phyloP scores from a whole-genome alignment of 305 asterid genomes.

The Fraxinus dipetala region DNA sequence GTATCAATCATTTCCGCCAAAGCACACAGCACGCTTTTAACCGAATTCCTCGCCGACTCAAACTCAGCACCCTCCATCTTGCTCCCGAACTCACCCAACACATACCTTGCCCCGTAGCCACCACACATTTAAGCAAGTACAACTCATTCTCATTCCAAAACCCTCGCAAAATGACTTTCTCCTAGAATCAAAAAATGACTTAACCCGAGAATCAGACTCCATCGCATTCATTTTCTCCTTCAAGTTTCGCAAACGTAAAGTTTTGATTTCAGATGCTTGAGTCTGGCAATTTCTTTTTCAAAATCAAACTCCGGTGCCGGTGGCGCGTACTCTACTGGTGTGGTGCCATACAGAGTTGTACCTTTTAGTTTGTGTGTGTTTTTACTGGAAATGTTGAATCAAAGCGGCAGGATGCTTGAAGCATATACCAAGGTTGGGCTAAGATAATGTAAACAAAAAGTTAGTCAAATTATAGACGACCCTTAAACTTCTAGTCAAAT shows the following conservation, averaged over 20 bases:
- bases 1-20: slow-evolving; percentile 83
- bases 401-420: slow-evolving; percentile 46
- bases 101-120: slow-evolving; percentile 90
- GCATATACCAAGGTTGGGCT: slow-evolving; percentile 49
- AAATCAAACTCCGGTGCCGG: slow-evolving; percentile 68
- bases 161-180: slow-evolving; percentile 36
- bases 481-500: background rate
- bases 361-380: background rate
- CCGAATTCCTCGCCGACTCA: slow-evolving; percentile 40
- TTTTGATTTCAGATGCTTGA: slow-evolving; percentile 41
- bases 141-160: slow-evolving; percentile 42
- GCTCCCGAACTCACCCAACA: slow-evolving; percentile 44
- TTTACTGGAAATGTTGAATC: slow-evolving; percentile 21
- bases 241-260: slow-evolving; percentile 44
- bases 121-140: slow-evolving; percentile 78
- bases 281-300: slow-evolving; percentile 60
- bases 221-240: slow-evolving; percentile 43
- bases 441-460: too few relatives aligned
- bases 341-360: slow-evolving; percentile 51
- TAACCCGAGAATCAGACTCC: slow-evolving; percentile 66
- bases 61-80: slow-evolving; percentile 36
- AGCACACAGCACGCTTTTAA: slow-evolving; percentile 55
- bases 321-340: slow-evolving; percentile 72
- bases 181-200: slow-evolving; percentile 42
- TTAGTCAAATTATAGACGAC: background rate